These are phyloP conservation scores for Xylaria sp. DNA, from an alignment of 2,329 filamentous ascomycete species.

Conservation along the genomic window DNA sequence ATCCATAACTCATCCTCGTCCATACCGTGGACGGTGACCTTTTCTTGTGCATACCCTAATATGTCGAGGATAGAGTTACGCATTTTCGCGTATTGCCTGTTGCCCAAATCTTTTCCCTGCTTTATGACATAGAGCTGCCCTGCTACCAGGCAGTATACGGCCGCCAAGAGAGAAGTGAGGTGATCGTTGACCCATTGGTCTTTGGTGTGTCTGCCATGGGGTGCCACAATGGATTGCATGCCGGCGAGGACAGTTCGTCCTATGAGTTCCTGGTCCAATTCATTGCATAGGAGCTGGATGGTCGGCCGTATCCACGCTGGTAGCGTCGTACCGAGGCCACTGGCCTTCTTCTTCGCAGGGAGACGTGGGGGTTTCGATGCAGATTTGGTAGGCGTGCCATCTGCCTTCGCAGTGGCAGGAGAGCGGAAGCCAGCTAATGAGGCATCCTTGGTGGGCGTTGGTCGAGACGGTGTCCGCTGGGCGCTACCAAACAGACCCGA, in stretches of 20 bases:
- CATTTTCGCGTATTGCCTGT: conserved; percentile 52
- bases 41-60: conserved; percentile 48
- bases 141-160: conserved; percentile 65
- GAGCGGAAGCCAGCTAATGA: conserved; percentile 51
- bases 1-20: conserved; percentile 58
- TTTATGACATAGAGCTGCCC: conserved; percentile 53
- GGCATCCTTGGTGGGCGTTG: conserved; percentile 54
- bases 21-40: conserved; percentile 45
- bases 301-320: conserved; percentile 73
- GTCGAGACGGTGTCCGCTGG: conserved; percentile 47
- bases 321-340: conserved; percentile 42
- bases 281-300: conserved; percentile 68
- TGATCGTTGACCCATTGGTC: conserved; percentile 58
- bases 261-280: conserved; percentile 64
- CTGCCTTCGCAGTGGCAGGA: conserved; percentile 47
- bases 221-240: conserved; percentile 61
- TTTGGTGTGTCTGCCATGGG: conserved; percentile 50
- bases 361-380: conserved; percentile 41
- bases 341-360: conserved; percentile 42
- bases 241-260: conserved; percentile 78
- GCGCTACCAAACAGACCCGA: conserved; percentile 42
- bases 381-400: conserved; percentile 52
- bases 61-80: conserved; percentile 55
- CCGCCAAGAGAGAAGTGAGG: conserved; percentile 61
- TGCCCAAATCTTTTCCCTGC: conserved; percentile 47